Percentiles rank a stretch among this genome's conserved stretches.
phyloP scores from a whole-genome alignment of 306 rosid species.

The Cucumis sativus region DNA sequence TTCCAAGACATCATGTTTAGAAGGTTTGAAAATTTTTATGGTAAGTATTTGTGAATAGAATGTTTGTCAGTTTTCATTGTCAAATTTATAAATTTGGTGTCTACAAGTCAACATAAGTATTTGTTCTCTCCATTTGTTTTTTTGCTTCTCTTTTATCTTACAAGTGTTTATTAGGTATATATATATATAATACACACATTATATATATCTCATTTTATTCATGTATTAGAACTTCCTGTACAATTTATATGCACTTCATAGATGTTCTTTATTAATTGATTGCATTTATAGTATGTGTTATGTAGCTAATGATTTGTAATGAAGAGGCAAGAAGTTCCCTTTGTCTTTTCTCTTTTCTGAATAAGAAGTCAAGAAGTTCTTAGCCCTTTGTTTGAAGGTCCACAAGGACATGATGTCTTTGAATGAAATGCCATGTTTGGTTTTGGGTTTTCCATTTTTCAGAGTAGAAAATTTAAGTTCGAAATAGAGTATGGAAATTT shows the following conservation, averaged over 20 bases:
- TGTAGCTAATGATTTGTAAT: not conserved
- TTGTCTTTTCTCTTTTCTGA: not conserved
- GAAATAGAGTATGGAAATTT: too few relatives aligned
- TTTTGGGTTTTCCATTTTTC: not conserved
- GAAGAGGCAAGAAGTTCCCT: not conserved
- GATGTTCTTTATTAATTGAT: not conserved
- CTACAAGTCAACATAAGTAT: not conserved
- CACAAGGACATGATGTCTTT: not conserved
- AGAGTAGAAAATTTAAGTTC: not conserved
- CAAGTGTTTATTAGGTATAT: not conserved
- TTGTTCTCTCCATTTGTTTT: not conserved
- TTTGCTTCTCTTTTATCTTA: not conserved
- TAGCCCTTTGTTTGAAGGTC: not conserved
- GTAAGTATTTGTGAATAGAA: constrained; percentile 13
- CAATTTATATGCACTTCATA: not conserved
- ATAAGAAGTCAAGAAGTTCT: not conserved
- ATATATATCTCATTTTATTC: not conserved
- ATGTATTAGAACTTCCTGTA: constrained; percentile 5
- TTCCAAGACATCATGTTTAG: not conserved
- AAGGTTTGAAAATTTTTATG: not conserved
- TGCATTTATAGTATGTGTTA: not conserved
- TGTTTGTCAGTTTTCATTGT: not conserved
- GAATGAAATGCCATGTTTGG: not conserved
- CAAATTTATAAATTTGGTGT: not conserved
- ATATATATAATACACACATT: not conserved